Base-by-base conservation (phyloP, 192 early-diverging fungal species). In the Coemansia sp. region DNA sequence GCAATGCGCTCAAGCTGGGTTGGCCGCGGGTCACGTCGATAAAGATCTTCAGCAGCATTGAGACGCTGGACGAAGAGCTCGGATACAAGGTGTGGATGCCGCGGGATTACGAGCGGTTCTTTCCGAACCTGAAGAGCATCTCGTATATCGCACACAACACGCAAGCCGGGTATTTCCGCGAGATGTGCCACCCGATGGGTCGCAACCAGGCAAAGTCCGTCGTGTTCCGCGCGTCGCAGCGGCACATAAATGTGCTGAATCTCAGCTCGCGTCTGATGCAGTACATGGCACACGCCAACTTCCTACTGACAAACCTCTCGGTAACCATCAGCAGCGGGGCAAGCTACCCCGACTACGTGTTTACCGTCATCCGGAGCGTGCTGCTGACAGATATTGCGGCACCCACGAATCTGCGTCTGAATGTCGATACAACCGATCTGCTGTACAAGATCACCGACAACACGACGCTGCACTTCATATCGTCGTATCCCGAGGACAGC, bases 201-300 rank as follows among this genome's bases (percentile, higher is more conserved):
- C 62, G 43, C 64, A 67, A 72, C 49, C 71, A 82, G 68, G 47
- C 66, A 32, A 69, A 76, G 65, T 63, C 74, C 4, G 79, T 82
- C 6, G 79, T 82, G 3, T 73, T 82, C 39, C 74, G 74, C 45
- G 71, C 74, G 47, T 76, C 79, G 49, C 79, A 82, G 68, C 71
- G 79, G 22, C 79, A 82, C 47, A 69, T 76, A 68, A 69, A 76
- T 5, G 70, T 82, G 19, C 71, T 82, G 62, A 63, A 69, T 18
- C 74, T 82, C 19, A 82, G 69, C 65, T 72, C 79, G 47, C 70
- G 68, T 48, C 74, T 82, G 45, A 82, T 82, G 79, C 79, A 70
- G 52, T 82, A 76, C 65, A 82, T 82, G 79, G 79, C 79, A 43
- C 79, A 82, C 42, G 79, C 79, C n/a, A 76, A 82, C 62, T 82